Conservation (phyloP, 73 alveolate species). For the Paramecium tetraurelia region DNA sequence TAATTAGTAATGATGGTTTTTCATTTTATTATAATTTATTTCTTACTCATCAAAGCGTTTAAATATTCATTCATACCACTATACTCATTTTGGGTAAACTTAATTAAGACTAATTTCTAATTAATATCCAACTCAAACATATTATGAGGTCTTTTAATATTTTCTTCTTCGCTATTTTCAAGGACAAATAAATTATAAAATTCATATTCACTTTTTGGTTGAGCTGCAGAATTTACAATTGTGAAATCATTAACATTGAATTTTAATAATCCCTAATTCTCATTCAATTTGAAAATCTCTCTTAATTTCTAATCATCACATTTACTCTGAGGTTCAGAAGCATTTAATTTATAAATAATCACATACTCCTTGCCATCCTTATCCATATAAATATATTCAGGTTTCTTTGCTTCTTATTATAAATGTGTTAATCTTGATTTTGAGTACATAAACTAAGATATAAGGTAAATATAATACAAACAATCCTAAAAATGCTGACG, state of each 20-base stretch:
- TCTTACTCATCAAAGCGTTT: neutral
- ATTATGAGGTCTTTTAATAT: neutral
- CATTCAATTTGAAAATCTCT: neutral
- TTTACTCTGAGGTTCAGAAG: neutral
- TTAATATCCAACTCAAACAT: neutral
- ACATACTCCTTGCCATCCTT: neutral
- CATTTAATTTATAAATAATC: neutral
- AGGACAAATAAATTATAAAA: neutral
- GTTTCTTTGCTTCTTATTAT: neutral
- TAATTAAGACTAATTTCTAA: neutral
- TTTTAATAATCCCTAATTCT: neutral
- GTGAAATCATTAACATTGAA: neutral
- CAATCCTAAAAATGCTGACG: neutral
- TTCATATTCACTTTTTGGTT: slow-evolving; percentile 2
- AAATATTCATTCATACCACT: neutral
- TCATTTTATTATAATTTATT: neutral
- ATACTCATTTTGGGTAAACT: neutral
- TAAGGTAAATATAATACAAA: neutral
- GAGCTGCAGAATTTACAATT: neutral
- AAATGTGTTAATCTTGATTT: neutral
- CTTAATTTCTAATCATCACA: neutral
- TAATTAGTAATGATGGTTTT: neutral
- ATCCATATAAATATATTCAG: neutral
- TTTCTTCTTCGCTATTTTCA: neutral
- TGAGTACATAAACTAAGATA: neutral